Evolutionary conservation across 2,329 filamentous ascomycete species (phyloP).

Genomic region (Sporothrix dimorphospora): DNA sequence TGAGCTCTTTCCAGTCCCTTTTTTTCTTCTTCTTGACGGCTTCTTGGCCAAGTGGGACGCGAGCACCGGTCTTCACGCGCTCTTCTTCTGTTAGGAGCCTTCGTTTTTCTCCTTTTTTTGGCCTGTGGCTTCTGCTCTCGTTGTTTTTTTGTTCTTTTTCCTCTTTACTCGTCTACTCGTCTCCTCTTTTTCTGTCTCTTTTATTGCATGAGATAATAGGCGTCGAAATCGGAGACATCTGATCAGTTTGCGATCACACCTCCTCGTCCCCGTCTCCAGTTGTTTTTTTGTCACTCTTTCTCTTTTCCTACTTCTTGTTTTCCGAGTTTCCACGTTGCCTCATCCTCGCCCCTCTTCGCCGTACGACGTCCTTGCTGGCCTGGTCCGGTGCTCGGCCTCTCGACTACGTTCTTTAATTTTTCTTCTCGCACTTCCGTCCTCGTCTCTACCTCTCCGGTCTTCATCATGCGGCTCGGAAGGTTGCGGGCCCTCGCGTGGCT

Average conservation of each 20-base stretch:
- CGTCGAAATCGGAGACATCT: background rate
- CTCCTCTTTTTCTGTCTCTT: background rate
- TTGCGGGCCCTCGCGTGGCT: conserved; percentile 27
- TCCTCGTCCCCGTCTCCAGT: background rate
- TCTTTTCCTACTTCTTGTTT: background rate
- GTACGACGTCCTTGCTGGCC: background rate
- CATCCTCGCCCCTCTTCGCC: background rate
- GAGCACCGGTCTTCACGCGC: background rate
- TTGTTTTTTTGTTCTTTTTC: background rate
- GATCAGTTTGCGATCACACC: background rate
- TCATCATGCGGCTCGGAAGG: conserved; percentile 18
- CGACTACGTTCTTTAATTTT: background rate
- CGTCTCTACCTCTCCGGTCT: background rate
- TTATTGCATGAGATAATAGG: background rate
- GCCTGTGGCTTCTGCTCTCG: background rate
- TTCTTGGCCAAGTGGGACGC: conserved; percentile 26
- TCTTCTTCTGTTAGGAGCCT: background rate
- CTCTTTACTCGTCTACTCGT: background rate
- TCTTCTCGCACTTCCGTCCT: background rate
- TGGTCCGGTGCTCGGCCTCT: background rate
- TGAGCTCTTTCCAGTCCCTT: background rate
- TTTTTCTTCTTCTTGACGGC: background rate
- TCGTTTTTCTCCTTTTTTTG: conserved; percentile 9
- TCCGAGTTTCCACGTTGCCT: too few relatives aligned
- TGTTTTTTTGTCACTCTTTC: background rate